Evolutionary conservation across 352 stramenopile genomes (phyloP), one percentile per base, ranked within the genome.

Genomic region (Thalassiosira hispida): DNA sequence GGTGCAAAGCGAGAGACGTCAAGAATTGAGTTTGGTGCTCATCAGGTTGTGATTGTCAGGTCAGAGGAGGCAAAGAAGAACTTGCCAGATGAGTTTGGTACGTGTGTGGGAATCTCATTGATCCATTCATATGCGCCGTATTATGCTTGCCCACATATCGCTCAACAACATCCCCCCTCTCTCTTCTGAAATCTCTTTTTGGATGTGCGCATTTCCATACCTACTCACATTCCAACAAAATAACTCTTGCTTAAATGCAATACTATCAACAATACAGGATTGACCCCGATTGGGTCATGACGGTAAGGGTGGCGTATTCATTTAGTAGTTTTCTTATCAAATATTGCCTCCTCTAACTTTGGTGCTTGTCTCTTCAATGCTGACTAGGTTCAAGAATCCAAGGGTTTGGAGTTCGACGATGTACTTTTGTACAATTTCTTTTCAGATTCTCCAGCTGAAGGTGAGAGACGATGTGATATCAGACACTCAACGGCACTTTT

Each of bases 391-490:
- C 72, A 85, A 38, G 74, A 90, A 73, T 5, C 40, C 31, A 38
- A 38, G 46, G 83, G 83, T 56, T 57, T 90, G 22, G 83, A 90
- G 46, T 90, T 90, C 73, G 71, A 88, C 60, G 80, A 86, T 65
- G 78, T 85, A 14, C 49, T 88, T 6, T n/a, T 88, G 4, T 73
- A 81, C 33, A 83, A 90, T 65, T 88, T 88, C 68, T 90, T 86
- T 53, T 49, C 46, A 11, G 77, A 90, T 51, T 83, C 64, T 44
- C 31, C 65, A 35, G 74, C 68, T 49, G 57, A 60, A 68, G 65
- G 49, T 65, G 46, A 55, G 60, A 16, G 3, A 22, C 7, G 2
- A 38, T 57, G 25, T 14, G 6, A 20, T 42, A 47, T 46, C 5
- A 59, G n/a, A 2, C 25, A 31, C 16, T 35, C 51, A 35, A 18